Base-by-base conservation (phyloP, 768 basidiomycete genomes). In the Lentinula guzmanii region DNA sequence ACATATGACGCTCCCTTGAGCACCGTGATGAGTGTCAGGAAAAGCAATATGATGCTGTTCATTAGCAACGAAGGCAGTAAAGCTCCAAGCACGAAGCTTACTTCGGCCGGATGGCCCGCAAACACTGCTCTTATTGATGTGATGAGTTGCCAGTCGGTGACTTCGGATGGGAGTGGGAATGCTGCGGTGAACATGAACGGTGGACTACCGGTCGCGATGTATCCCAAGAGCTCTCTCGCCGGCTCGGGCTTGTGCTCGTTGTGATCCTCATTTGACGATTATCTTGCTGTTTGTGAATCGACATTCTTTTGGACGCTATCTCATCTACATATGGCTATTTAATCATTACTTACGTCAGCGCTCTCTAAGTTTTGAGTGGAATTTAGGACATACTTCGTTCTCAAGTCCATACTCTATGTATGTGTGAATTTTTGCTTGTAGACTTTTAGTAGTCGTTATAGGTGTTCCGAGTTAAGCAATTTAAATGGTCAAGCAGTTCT, bases 41-140 rank as follows among this genome's bases (percentile, higher is more conserved):
- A 60, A 86, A 82, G 75, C 79, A 67, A 72, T 74, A 58, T 82
- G 84, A 66, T 68, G 81, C 46, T 61, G 69, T 6, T 74, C 79
- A 24, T 63, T 74, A 39, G 70, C 76, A 34, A 63, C 71, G 5
- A 73, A 76, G 56, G 71, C 76, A 0, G 68, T 86, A 42, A 79
- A 74, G 1, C 68, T 85, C 39, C 82, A 75, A 39, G 86, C 86
- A 65, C 76, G 77, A 0, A 84, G 84, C 1, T 69, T 86, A 63
- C 76, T 86, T 21, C 68, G 63, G 18, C 85, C 82, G 82, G 76
- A 68, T 42, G 74, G 72, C 85, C 78, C 72, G 61, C 68, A 21
- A 65, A 70, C 0, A 72, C 74, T 58, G 76, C 56, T 39, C 73
- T 87, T 8, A 76, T 86, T 28, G 84, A 87, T 62, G 75, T 82